Evolutionary conservation across 208 protist species (phyloP), one percentile per base, ranked within the genome.

Genomic region (Balamuthia mandrillaris): DNA sequence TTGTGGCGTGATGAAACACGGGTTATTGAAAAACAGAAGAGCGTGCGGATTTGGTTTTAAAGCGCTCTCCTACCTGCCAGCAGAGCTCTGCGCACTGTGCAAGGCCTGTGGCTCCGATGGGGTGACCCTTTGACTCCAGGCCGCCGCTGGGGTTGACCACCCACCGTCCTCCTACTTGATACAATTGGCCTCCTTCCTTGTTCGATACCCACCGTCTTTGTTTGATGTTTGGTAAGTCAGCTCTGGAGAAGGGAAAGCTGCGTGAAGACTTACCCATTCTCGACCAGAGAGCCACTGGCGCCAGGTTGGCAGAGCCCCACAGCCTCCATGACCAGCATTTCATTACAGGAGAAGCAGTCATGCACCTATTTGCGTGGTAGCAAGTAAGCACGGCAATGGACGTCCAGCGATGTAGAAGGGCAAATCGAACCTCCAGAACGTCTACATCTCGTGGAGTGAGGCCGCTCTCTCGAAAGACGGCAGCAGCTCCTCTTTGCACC

Each of bases 251-350:
- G 39, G 1, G 0, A 0, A 39, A 14, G n/a, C 21, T 1, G 18
- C 14, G 3, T 18, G 63, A 51, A 72, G 39, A 24, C 1, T 18
- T 72, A 33, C 7, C 95, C 95, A 74, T 90, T 93, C 83, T 90
- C 90, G 60, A 95, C 92, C 24, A 96, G 86, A 42, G 94, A 90
- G 86, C 93, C 92, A 29, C 88, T 94, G 63, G 95, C 88, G 44
- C 95, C 95, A 78, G 94, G 93, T 44, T 94, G 90, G 45, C 93
- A 91, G 39, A 97, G 88, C 18, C 95, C 95, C n/a, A 97, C 91
- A 27, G 95, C 95, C 88, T 97, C 95, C 85, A 96, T 96, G 95
- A 96, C 96, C 77, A 96, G 91, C 66, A 97, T 74, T 88, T 97
- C 95, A 9, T 93, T 92, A 87, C 95, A 94, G 52, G 92, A 92